Evolutionary conservation across 2,329 filamentous ascomycete species (phyloP), one percentile per base, ranked within the genome.

Genomic region (Arthrobotrys iridis): DNA sequence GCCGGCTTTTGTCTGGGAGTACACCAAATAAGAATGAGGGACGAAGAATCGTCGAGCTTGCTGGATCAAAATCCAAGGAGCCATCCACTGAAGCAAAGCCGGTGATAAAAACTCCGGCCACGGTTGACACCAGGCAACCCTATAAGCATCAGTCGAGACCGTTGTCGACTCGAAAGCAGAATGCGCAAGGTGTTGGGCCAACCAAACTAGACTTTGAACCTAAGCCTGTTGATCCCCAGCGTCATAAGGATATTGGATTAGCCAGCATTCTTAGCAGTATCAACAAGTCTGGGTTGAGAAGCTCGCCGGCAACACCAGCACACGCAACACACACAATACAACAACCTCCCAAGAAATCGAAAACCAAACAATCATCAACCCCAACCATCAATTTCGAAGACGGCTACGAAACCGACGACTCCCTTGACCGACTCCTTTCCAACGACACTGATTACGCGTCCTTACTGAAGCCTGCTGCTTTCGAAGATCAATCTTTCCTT

Each of bases 371-470:
- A 60, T 28, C 70, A 13, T 67, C 57, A 35, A 67, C 43, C 11
- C 58, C 70, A 6, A 57, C 55, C 20, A 63, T 63, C 55, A 64
- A 67, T 40, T 74, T 74, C 35, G 64, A 76, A 35, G 72, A 76
- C 15, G 72, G 59, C 22, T 76, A 76, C 24, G 64, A 76, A 52
- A 76, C 72, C 30, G 72, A 76, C 58, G 72, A 76, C 55, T 76
- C 72, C 2, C 64, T 76, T 10, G 72, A 76, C 30, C 18, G 72
- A 13, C 72, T 76, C 24, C 15, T 76, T 10, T 37, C 50, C 10
- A 58, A 76, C 33, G 72, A 76, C 48, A 76, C 72, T 0, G 72
- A 76, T 33, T 76, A 70, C 48, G 48, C 57, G 15, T 70, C 72
- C 48, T 35, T 76, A 3, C 57, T 76, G 10, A 59, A 59, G 13